Percentiles rank a stretch among this genome's conserved stretches.
phyloP scores from a whole-genome alignment of 352 stramenopile species.

The Aphanomyces stellatus region DNA sequence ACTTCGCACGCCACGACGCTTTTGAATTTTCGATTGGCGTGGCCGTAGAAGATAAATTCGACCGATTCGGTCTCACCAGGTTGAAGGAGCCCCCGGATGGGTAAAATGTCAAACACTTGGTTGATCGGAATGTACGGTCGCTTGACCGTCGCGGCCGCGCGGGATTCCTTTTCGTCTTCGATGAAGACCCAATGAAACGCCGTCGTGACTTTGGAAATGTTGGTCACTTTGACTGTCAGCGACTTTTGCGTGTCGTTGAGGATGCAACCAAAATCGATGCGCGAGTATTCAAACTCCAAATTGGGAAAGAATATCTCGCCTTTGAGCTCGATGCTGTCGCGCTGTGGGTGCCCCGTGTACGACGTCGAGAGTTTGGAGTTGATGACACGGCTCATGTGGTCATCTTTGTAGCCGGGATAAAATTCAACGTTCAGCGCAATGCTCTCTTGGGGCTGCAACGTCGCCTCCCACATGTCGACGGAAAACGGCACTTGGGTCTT shows the following conservation, averaged over 20 bases:
- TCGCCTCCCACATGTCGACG: slow-evolving; percentile 86
- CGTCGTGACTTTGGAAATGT: slow-evolving; percentile 85
- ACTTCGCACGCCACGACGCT: slow-evolving; percentile 87
- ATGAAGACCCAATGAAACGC: slow-evolving; percentile 92
- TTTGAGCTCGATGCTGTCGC: slow-evolving; percentile 80
- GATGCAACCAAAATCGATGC: slow-evolving; percentile 91
- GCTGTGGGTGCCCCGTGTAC: slow-evolving; percentile 87
- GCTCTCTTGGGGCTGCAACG: slow-evolving; percentile 68
- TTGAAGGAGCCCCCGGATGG: slow-evolving; percentile 77
- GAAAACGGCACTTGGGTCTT: slow-evolving; percentile 87
- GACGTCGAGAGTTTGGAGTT: slow-evolving; percentile 75
- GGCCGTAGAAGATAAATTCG: slow-evolving; percentile 92
- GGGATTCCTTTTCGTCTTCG: slow-evolving; percentile 80
- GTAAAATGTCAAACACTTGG: slow-evolving; percentile 93
- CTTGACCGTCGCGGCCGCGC: slow-evolving; percentile 42
- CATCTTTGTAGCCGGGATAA: slow-evolving; percentile 89
- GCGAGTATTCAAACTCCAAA: slow-evolving; percentile 82
- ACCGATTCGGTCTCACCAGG: slow-evolving; percentile 87
- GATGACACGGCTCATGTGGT: slow-evolving; percentile 82
- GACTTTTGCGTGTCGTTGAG: slow-evolving; percentile 94
- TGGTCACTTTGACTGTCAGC: slow-evolving; percentile 77
- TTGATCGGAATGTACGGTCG: slow-evolving; percentile 87
- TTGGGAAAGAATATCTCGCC: slow-evolving; percentile 94
- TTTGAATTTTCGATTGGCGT: slow-evolving; percentile 88
- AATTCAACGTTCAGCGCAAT: slow-evolving; percentile 87